Conservation (phyloP, 2,329 filamentous ascomycete genomes). For the Paraconiothyrium sp. region DNA sequence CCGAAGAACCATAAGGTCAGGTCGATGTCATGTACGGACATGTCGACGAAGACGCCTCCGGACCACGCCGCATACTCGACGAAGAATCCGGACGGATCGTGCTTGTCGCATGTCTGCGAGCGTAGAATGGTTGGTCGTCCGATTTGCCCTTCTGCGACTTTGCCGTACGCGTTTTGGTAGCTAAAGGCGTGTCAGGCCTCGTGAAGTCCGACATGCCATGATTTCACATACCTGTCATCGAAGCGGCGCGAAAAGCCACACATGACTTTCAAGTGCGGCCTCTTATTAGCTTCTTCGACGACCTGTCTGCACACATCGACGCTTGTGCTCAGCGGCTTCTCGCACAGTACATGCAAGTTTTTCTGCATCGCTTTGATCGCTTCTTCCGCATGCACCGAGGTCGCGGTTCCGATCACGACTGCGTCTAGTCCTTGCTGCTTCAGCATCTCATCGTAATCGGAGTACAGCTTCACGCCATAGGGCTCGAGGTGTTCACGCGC, state of each 20-base stretch:
- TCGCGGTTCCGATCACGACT: constrained; percentile 51
- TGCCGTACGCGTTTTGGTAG: constrained; percentile 41
- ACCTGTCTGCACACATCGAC: constrained; percentile 42
- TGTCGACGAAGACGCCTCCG: constrained; percentile 58
- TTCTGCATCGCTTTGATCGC: constrained; percentile 47
- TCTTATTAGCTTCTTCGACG: constrained; percentile 47
- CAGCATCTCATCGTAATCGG: constrained; percentile 60
- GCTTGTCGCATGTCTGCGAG: constrained; percentile 55
- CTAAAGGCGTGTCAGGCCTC: neutral
- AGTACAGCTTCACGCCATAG: constrained; percentile 57
- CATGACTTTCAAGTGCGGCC: constrained; percentile 55
- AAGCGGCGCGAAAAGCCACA: constrained; percentile 57
- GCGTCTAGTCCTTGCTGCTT: constrained; percentile 53
- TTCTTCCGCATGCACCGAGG: constrained; percentile 48
- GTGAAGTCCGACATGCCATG: too few species aligned
- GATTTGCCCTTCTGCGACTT: constrained; percentile 49
- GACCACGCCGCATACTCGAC: constrained; percentile 52
- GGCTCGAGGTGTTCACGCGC: constrained; percentile 56
- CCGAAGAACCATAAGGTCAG: constrained; percentile 55
- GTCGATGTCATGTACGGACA: constrained; percentile 57
- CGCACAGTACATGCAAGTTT: constrained; percentile 49
- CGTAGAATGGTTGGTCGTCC: constrained; percentile 54
- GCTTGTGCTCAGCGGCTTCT: constrained; percentile 51
- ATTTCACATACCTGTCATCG: constrained; percentile 52
- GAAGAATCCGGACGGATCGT: constrained; percentile 51